These are phyloP conservation scores for Quercus agrifolia DNA, from an alignment of 306 rosid genomes.

Conservation along the genomic window DNA sequence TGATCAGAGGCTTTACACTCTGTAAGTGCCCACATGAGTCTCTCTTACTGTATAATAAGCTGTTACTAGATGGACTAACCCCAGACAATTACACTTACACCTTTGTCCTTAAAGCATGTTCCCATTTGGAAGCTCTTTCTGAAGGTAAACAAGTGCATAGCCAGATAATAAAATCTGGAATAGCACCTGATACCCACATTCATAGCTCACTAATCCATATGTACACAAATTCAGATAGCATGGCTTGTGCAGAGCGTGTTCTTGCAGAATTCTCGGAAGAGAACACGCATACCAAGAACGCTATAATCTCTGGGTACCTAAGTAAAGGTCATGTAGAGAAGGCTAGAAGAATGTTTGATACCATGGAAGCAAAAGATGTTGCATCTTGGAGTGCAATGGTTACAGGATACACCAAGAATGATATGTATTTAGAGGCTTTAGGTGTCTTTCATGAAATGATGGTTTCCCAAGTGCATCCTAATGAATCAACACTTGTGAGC, in stretches of 20 bases:
- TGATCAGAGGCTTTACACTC: constrained; percentile 36
- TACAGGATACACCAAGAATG: constrained; percentile 36
- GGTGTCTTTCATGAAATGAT: constrained; percentile 29
- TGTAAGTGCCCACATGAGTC: constrained; percentile 20
- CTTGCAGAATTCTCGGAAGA: constrained; percentile 24
- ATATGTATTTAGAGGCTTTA: constrained; percentile 32
- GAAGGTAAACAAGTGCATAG: constrained; percentile 51
- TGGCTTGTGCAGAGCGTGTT: constrained; percentile 39
- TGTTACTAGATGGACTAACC: constrained; percentile 21
- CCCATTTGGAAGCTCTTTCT: constrained; percentile 30
- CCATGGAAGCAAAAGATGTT: constrained; percentile 33
- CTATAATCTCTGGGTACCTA: constrained; percentile 46
- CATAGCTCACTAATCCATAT: constrained; percentile 42
- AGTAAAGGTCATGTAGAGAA: constrained; percentile 28
- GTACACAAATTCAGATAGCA: constrained; percentile 29
- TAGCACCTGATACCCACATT: constrained; percentile 23
- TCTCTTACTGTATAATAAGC: constrained; percentile 22
- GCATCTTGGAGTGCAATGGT: constrained; percentile 56
- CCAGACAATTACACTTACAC: constrained; percentile 48
- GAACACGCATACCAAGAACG: constrained; percentile 31
- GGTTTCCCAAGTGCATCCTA: constrained; percentile 22
- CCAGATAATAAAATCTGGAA: constrained; percentile 42
- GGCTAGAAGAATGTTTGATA: constrained; percentile 36
- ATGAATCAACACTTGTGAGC: constrained; percentile 50
- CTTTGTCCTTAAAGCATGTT: constrained; percentile 49